phyloP scores from a whole-genome alignment of 305 asterid species.

The Fraxinus xanthoxyloides region DNA sequence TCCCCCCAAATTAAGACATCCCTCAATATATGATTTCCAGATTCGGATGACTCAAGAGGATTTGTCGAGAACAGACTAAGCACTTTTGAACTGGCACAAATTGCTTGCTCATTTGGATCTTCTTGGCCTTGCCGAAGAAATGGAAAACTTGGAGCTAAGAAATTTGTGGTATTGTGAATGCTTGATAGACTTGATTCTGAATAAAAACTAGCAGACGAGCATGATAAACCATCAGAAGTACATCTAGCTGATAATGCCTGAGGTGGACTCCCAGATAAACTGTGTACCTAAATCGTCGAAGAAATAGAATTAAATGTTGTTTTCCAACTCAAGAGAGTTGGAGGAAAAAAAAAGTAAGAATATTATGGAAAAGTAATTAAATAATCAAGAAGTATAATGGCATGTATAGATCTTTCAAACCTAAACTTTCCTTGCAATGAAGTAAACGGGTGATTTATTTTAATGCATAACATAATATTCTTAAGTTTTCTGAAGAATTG shows the following conservation, averaged over 20 bases:
- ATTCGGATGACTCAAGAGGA: conserved; percentile 14
- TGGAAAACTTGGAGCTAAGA: conserved; percentile 29
- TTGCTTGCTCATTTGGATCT: conserved; percentile 20
- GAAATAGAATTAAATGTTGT: not conserved
- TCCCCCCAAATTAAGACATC: conserved; percentile 55
- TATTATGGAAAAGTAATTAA: not conserved
- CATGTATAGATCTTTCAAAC: not conserved
- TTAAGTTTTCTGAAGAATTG: not conserved
- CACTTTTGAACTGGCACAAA: conserved; percentile 19
- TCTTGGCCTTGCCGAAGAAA: conserved; percentile 23
- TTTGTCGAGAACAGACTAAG: conserved; percentile 19
- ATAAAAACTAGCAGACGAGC: conserved; percentile 44
- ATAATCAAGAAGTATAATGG: not conserved
- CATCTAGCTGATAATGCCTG: conserved; percentile 39
- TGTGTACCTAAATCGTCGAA: conserved; percentile 31
- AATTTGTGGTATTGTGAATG: conserved; percentile 25
- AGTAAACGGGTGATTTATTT: not conserved
- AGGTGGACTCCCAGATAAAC: conserved; percentile 40
- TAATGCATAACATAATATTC: not conserved
- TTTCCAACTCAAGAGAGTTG: not conserved
- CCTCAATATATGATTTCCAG: conserved; percentile 29
- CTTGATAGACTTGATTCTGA: conserved; percentile 33
- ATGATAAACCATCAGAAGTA: conserved; percentile 40
- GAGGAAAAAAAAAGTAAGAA: not conserved
- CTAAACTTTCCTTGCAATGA: not conserved